These are phyloP conservation scores for Brettanomyces bruxellensis DNA, from an alignment of 805 yeast species.

Conservation along the genomic window DNA sequence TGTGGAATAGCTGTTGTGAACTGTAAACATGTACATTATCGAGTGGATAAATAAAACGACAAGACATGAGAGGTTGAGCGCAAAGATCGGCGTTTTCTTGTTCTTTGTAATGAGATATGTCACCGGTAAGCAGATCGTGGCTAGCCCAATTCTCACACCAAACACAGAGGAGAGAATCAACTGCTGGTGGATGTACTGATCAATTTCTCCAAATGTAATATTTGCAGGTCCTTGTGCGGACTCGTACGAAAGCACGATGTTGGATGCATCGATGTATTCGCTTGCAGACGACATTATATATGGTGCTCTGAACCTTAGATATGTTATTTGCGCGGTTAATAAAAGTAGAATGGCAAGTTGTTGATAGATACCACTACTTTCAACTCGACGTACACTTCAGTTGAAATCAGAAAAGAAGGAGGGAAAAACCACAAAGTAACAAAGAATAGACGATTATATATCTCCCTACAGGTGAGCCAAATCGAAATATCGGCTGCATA, in stretches of 20 bases:
- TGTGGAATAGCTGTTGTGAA: slow-evolving; percentile 43
- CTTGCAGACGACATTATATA: too few species aligned
- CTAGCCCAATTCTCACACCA: slow-evolving; percentile 54
- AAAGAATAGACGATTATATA: too few species aligned
- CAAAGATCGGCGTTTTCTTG: slow-evolving; percentile 59
- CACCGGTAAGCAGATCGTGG: slow-evolving; percentile 35
- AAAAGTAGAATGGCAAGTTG: too few species aligned
- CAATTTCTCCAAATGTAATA: slow-evolving; percentile 32
- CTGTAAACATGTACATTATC: slow-evolving; percentile 45
- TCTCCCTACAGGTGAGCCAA: too few species aligned
- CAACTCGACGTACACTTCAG: too few species aligned
- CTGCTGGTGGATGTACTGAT: slow-evolving; percentile 25
- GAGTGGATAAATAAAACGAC: slow-evolving; percentile 50
- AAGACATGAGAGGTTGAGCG: slow-evolving; percentile 60
- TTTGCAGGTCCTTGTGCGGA: background rate
- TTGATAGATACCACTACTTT: too few species aligned
- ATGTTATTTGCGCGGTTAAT: too few species aligned
- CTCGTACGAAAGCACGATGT: background rate
- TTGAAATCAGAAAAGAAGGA: too few species aligned
- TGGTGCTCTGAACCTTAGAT: too few species aligned
- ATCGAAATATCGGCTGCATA: too few species aligned
- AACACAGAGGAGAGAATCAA: slow-evolving; percentile 36
- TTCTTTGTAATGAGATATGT: slow-evolving; percentile 42
- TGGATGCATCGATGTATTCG: background rate
- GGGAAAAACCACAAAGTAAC: too few species aligned